A percentile compares a stretch with the other conserved stretches of the same genome.
phyloP scores from a whole-genome alignment of 441 rosid species.

The Syzygium malaccense region DNA sequence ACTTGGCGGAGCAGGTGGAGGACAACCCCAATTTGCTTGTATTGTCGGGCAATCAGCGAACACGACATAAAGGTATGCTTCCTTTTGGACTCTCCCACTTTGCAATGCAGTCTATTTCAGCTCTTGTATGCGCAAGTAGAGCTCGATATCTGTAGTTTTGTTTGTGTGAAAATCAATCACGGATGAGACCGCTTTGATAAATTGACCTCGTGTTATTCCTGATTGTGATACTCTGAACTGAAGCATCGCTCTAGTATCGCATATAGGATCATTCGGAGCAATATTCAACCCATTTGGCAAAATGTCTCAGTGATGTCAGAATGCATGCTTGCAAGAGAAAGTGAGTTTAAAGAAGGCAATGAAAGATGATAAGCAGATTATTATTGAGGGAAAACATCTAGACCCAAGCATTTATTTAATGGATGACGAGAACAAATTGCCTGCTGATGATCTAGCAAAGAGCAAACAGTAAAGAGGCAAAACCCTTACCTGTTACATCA shows the following conservation, averaged over 20 bases:
- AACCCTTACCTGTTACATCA: no score
- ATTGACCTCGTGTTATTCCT: neutral
- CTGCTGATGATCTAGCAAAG: no score
- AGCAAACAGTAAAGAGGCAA: no score
- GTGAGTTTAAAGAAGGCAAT: slow-evolving; percentile 78
- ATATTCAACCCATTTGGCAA: neutral
- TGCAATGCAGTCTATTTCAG: neutral
- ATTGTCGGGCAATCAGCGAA: neutral
- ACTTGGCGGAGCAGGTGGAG: no score
- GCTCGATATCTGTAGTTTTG: neutral
- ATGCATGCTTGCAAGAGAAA: neutral
- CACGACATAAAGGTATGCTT: neutral
- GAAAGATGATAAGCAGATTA: no score
- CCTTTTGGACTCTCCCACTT: neutral
- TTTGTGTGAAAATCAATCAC: neutral
- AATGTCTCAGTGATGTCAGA: neutral
- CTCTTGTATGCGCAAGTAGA: neutral
- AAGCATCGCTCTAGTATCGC: neutral
- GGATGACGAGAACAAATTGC: no score
- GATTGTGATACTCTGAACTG: neutral
- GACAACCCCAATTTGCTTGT: neutral
- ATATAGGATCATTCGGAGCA: neutral
- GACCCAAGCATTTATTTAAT: no score
- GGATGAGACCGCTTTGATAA: neutral
- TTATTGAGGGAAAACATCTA: no score